Base-by-base conservation (phyloP, 2,329 filamentous ascomycete genomes). In the Chlorencoelia australis region DNA sequence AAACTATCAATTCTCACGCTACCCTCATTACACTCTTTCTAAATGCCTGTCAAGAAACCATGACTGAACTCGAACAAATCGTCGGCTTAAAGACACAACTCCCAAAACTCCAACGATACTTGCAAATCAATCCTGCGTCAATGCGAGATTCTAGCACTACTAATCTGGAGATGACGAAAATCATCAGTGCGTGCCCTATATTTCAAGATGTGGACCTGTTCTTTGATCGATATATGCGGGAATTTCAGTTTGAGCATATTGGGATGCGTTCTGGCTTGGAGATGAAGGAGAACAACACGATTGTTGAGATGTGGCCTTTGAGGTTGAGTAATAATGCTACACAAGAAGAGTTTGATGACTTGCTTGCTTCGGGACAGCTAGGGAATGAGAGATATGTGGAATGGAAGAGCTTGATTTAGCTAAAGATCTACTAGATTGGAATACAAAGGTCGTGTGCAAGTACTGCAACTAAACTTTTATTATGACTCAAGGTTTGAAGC, bases 371-470 rank as follows among this genome's bases (percentile, higher is more conserved):
- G 6, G 33, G 27, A 11, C 16, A 17, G 9, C 4, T 5, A 7
- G 33, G 33, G 5, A 30, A 19, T 2, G 37, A 40, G 28, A 35
- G 33, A 7, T 36, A 37, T 29, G 40, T 3, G 35, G 43, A 0
- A 53, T 53, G 2, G 64, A 59, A 37, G 52, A 62, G 2, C 16
- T 35, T 29, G 24, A 29, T 15, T 8, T 35, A 35, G 24, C n/a
- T n/a, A n/a, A n/a, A n/a, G n/a, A n/a, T n/a, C n/a, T n/a, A n/a
- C n/a, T n/a, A n/a, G n/a, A n/a, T n/a, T n/a, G n/a, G n/a, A n/a
- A n/a, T n/a, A n/a, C n/a, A n/a, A n/a, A n/a, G n/a, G n/a, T n/a
- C n/a, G n/a, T n/a, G n/a, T n/a, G n/a, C n/a, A n/a, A n/a, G n/a
- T n/a, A n/a, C n/a, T n/a, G n/a, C n/a, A n/a, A n/a, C n/a, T n/a